phyloP scores from a whole-genome alignment of 192 early-diverging fungal species.

The Helicostylum pulchrum region DNA sequence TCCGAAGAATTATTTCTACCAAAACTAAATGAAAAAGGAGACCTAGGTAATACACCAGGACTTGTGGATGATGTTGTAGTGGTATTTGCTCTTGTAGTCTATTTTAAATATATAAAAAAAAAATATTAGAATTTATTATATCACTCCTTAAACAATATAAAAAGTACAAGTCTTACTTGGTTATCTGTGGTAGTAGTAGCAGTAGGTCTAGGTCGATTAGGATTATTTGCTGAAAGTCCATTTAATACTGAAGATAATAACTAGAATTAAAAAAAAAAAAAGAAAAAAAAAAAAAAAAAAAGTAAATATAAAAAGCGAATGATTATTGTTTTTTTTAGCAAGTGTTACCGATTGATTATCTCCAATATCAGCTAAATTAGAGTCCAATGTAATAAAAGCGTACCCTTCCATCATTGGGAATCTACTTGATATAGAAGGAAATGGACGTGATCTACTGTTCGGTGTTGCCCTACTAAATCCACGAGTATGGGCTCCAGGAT shows the following conservation, averaged over 20 bases:
- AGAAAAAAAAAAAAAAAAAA: background rate
- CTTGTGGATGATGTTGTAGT: background rate
- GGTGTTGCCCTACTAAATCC: conserved; percentile 5
- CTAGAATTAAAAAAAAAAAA: background rate
- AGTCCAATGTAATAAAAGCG: conserved; percentile 34
- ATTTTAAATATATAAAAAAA: background rate
- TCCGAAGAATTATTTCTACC: background rate
- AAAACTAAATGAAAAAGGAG: conserved; percentile 16
- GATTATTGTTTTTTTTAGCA: background rate
- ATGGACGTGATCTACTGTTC: background rate
- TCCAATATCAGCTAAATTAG: conserved; percentile 16
- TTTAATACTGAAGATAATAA: conserved; percentile 13
- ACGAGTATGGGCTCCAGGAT: conserved; percentile 2
- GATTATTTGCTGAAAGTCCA: background rate
- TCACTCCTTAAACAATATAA: background rate
- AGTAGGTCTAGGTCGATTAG: background rate
- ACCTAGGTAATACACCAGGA: conserved; percentile 13
- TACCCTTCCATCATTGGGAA: conserved; percentile 36
- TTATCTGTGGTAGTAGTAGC: background rate
- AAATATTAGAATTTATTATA: background rate
- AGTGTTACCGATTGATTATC: conserved; percentile 22
- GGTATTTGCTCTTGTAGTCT: background rate
- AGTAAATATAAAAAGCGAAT: background rate
- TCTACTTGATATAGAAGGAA: conserved; percentile 11
- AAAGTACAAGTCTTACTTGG: background rate